Evolutionary conservation across 1,284 basidiomycete species (phyloP).

Genomic region (Mycocalia duriaeana): DNA sequence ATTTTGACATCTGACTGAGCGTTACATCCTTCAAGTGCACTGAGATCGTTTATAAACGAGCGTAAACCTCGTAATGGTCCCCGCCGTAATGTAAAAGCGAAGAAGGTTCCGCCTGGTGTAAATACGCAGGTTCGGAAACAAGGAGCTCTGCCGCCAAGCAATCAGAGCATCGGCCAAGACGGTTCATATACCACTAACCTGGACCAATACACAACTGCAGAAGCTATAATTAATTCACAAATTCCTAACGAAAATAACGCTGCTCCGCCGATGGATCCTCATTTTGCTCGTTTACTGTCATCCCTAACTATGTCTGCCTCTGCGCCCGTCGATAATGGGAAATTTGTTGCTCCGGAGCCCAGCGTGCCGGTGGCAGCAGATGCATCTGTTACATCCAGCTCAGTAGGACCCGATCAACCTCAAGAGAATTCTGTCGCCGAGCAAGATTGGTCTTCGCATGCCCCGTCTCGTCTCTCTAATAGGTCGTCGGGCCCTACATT

Average conservation of each 20-base stretch:
- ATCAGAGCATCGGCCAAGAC: conserved; percentile 55
- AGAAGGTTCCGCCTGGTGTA: conserved; percentile 16
- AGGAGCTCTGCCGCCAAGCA: conserved; percentile 64
- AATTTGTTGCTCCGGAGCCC: conserved; percentile 12
- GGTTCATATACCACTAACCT: no score
- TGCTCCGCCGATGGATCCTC: conserved; percentile 57
- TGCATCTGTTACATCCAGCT: conserved; percentile 6
- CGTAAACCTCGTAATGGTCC: conserved; percentile 37
- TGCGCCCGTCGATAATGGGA: not conserved
- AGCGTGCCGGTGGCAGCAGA: conserved; percentile 12
- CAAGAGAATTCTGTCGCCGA: conserved; percentile 3
- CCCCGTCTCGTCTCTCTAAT: conserved; percentile 11
- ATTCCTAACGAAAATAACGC: no score
- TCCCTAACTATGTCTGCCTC: conserved; percentile 59
- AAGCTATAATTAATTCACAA: no score
- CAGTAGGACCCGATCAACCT: conserved; percentile 3
- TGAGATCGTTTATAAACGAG: conserved; percentile 62
- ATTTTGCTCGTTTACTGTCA: conserved; percentile 63
- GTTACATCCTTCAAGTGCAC: conserved; percentile 35
- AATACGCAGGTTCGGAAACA: conserved; percentile 45
- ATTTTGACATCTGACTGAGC: conserved; percentile 6
- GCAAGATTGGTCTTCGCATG: conserved; percentile 24
- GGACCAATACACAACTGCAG: no score
- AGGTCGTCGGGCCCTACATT: not conserved
- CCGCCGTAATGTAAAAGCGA: conserved; percentile 25